Percentiles rank a stretch among this genome's conserved stretches.
Evolutionary conservation across 2,329 filamentous ascomycete species (phyloP).

Genomic region (Hortaea werneckii): DNA sequence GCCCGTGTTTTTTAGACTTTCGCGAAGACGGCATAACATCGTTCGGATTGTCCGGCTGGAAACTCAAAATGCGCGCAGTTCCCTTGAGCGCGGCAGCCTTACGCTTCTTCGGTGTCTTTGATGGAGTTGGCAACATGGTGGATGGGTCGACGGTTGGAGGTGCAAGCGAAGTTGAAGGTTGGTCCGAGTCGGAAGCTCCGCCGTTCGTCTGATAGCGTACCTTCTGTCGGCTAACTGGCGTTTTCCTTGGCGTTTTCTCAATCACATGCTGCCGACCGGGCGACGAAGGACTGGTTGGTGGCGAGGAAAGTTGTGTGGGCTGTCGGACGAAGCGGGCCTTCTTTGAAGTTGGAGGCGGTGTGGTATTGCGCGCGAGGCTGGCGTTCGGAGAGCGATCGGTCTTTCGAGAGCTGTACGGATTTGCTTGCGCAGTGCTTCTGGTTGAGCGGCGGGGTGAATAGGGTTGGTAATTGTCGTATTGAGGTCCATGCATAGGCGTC

Average conservation of each 20-base stretch:
- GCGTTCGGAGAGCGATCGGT: constrained; percentile 13
- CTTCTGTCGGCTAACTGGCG: constrained; percentile 1
- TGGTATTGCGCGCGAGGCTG: constrained; percentile 8
- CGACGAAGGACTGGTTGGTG: constrained; percentile 32
- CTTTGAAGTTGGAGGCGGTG: constrained; percentile 17
- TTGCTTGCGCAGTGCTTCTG: constrained; percentile 23
- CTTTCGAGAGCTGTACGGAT: constrained; percentile 37
- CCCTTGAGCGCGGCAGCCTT: constrained; percentile 32
- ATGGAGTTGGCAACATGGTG: constrained; percentile 64
- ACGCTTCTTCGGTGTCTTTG: constrained; percentile 61
- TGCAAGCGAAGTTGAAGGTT: constrained; percentile 13
- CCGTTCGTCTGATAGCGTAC: neutral
- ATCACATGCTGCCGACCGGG: constrained; percentile 9
- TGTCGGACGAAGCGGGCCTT: constrained; percentile 37
- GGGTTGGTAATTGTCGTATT: constrained; percentile 59
- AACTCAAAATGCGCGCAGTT: constrained; percentile 41
- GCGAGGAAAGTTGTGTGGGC: constrained; percentile 31
- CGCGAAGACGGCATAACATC: constrained; percentile 50
- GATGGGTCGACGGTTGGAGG: constrained; percentile 15
- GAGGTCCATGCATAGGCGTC: constrained; percentile 55
- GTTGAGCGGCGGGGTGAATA: constrained; percentile 41
- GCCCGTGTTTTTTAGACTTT: constrained; percentile 30
- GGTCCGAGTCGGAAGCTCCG: constrained; percentile 9
- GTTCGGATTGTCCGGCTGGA: constrained; percentile 49
- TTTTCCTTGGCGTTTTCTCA: constrained; percentile 11